These are phyloP conservation scores for Juncus effusus DNA, from an alignment of 176 grass and related monocot species.

Conservation along the genomic window DNA sequence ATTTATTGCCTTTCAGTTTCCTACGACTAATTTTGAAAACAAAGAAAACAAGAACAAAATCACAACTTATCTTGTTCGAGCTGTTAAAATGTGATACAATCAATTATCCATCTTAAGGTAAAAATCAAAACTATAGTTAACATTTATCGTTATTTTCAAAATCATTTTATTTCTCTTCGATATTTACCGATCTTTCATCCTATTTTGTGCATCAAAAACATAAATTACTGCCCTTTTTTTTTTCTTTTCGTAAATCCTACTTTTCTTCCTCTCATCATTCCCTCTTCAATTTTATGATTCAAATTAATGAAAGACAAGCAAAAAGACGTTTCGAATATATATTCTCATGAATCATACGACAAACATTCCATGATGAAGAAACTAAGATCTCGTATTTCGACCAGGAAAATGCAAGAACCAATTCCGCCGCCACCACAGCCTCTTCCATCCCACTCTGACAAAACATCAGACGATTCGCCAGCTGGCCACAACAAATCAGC, in stretches of 20 bases:
- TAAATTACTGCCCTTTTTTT: too few species aligned
- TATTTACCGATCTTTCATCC: too few species aligned
- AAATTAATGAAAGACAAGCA: neutral
- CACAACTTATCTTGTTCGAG: slow-evolving; percentile 7
- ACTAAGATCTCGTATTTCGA: slow-evolving; percentile 23
- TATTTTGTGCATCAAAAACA: too few species aligned
- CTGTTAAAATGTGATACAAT: slow-evolving; percentile 5
- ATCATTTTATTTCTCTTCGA: neutral
- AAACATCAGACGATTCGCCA: slow-evolving; percentile 39
- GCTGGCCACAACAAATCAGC: slow-evolving; percentile 28
- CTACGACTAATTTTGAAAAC: too few species aligned
- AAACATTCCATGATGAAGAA: slow-evolving; percentile 17
- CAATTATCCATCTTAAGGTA: slow-evolving; percentile 5
- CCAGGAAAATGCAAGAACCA: slow-evolving; percentile 10
- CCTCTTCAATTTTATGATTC: neutral
- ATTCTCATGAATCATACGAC: slow-evolving; percentile 4
- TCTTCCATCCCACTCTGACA: slow-evolving; percentile 3
- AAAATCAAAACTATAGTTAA: slow-evolving; percentile 27
- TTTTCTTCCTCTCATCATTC: neutral
- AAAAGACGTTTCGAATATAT: neutral
- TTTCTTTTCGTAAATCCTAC: too few species aligned
- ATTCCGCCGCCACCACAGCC: neutral
- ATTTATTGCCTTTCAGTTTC: neutral
- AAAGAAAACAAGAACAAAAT: neutral
- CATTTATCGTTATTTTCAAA: slow-evolving; percentile 10